Conservation (phyloP, 2,329 filamentous ascomycete genomes). For the Pyrenophora tritici-repentis region DNA sequence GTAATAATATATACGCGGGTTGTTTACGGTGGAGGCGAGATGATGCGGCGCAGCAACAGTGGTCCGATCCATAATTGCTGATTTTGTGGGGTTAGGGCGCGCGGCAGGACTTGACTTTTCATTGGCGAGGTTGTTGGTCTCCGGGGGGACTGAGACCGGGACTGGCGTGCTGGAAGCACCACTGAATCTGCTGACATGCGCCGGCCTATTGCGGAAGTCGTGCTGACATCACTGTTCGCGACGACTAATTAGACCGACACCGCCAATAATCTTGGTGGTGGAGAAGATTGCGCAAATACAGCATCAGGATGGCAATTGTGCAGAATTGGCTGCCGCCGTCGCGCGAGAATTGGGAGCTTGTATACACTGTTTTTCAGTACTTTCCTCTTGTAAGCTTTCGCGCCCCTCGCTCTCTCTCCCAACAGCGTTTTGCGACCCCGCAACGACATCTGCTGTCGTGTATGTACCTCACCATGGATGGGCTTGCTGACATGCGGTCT, state of each 20-base stretch:
- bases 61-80: no score
- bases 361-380: slow-evolving; percentile 54
- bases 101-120: no score
- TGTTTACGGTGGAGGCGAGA: no score
- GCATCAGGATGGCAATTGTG: slow-evolving; percentile 48
- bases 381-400: slow-evolving; percentile 54
- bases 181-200: not conserved
- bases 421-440: no score
- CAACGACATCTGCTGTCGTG: no score
- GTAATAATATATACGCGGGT: not conserved
- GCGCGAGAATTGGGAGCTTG: slow-evolving; percentile 56
- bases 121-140: no score
- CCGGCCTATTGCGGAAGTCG: slow-evolving; percentile 19
- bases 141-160: not conserved
- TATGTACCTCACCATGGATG: no score
- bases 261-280: no score
- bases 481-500: slow-evolving; percentile 4
- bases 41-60: no score
- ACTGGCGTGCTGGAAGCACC: not conserved
- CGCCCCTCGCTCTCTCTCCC: not conserved
- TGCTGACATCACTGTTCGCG: slow-evolving; percentile 21
- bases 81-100: no score
- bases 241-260: not conserved
- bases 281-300: not conserved
- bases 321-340: slow-evolving; percentile 55